A percentile compares a stretch with the other conserved stretches of the same genome.
phyloP scores from a whole-genome alignment of 2,329 filamentous ascomycete species.

The Diplodia sapinea region DNA sequence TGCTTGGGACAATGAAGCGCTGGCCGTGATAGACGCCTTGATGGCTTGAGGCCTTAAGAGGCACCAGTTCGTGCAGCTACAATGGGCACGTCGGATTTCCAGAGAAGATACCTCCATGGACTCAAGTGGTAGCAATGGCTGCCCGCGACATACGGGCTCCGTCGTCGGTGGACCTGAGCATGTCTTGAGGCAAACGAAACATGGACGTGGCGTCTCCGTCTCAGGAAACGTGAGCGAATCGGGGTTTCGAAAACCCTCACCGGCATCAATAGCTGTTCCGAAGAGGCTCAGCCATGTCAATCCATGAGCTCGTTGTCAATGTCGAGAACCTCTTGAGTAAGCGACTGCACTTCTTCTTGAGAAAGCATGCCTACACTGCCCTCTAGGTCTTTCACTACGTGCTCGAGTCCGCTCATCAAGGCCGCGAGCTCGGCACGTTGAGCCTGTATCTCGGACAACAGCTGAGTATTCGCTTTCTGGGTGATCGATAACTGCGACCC shows the following conservation, averaged over 20 bases:
- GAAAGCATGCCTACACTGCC: slow-evolving; percentile 52
- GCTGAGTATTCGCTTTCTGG: slow-evolving; percentile 59
- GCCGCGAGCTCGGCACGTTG: slow-evolving; percentile 64
- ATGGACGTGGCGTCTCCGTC: neutral
- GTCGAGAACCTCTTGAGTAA: slow-evolving; percentile 45
- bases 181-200: neutral
- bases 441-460: slow-evolving; percentile 57
- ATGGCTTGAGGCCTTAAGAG: neutral
- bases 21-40: neutral
- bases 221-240: neutral
- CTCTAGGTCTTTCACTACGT: slow-evolving; percentile 63
- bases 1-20: neutral
- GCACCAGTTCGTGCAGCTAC: neutral
- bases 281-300: neutral
- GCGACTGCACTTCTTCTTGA: slow-evolving; percentile 45
- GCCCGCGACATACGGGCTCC: neutral
- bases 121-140: neutral
- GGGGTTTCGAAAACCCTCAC: neutral
- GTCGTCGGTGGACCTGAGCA: neutral
- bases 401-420: slow-evolving; percentile 61
- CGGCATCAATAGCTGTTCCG: neutral
- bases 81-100: neutral
- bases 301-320: slow-evolving; percentile 36
- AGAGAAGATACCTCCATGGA: neutral
- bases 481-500: slow-evolving; percentile 56